Percentiles rank a stretch among this genome's conserved stretches.
Evolutionary conservation across 768 basidiomycete genomes (phyloP).

Genomic region (Boletus rubescentipes): DNA sequence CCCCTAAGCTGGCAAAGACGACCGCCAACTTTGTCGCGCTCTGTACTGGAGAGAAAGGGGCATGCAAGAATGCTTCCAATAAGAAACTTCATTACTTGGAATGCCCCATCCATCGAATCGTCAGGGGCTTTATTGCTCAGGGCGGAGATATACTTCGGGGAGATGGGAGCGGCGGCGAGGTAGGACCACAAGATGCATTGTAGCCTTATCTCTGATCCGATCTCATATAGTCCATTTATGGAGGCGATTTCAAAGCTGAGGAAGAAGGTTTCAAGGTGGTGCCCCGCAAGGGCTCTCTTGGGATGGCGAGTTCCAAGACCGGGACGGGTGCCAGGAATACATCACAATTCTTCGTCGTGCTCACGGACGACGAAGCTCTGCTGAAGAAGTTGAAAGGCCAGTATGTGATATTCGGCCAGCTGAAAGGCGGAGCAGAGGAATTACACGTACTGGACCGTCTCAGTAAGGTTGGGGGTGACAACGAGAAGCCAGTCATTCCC

Average conservation of each 20-base stretch:
- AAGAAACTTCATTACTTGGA: slow-evolving; percentile 44
- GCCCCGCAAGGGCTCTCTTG: slow-evolving; percentile 43
- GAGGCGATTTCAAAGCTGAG: slow-evolving; percentile 50
- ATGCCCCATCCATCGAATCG: slow-evolving; percentile 46
- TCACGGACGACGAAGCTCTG: slow-evolving; percentile 40
- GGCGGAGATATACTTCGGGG: slow-evolving; percentile 54
- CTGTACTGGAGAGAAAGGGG: slow-evolving; percentile 44
- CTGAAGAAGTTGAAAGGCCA: slow-evolving; percentile 50
- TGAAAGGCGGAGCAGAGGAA: slow-evolving; percentile 34
- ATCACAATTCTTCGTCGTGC: slow-evolving; percentile 51
- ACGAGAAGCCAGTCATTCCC: slow-evolving; percentile 35
- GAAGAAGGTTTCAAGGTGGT: slow-evolving; percentile 47
- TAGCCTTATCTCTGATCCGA: slow-evolving; percentile 8
- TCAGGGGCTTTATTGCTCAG: slow-evolving; percentile 50
- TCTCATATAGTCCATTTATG: slow-evolving; percentile 41
- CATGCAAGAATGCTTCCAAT: slow-evolving; percentile 46
- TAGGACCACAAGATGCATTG: slow-evolving; percentile 23
- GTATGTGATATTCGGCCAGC: slow-evolving; percentile 45
- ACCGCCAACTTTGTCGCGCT: slow-evolving; percentile 48
- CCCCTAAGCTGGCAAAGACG: slow-evolving; percentile 45
- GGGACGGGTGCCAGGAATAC: slow-evolving; percentile 47
- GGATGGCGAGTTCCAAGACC: slow-evolving; percentile 48
- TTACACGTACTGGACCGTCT: slow-evolving; percentile 36
- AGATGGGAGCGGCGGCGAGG: slow-evolving; percentile 56
- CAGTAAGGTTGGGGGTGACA: slow-evolving; percentile 32